Percentiles rank a stretch among this genome's conserved stretches.
phyloP scores from a whole-genome alignment of 768 basidiomycete species.

The Lyophyllum decastes region DNA sequence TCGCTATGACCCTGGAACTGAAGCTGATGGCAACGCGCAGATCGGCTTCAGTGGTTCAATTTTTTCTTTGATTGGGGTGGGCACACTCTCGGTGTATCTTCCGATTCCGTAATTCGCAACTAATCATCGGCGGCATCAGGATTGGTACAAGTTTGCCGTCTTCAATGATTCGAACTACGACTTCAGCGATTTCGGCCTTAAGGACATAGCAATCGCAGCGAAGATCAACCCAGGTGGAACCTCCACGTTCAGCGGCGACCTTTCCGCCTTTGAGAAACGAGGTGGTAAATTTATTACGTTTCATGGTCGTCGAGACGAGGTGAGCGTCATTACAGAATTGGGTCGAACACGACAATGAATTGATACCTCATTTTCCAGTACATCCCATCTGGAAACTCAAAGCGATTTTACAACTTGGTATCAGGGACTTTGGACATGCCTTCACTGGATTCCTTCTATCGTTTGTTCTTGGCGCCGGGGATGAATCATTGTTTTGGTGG shows the following conservation, averaged over 20 bases:
- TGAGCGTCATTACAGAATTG: not conserved
- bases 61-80: too few species aligned
- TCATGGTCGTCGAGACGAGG: not conserved
- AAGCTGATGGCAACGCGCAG: not conserved
- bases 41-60: not conserved
- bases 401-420: not conserved
- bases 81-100: too few species aligned
- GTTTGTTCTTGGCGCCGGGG: constrained; percentile 1
- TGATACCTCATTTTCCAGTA: not conserved
- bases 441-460: not conserved
- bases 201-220: not conserved
- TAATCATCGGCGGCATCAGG: too few species aligned
- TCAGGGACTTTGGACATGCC: not conserved
- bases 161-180: constrained; percentile 12
- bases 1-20: not conserved
- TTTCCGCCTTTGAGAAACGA: constrained; percentile 8
- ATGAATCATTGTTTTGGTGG: not conserved
- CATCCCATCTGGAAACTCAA: not conserved
- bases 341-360: not conserved
- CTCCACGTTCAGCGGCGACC: constrained; percentile 8
- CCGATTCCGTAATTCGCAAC: too few species aligned
- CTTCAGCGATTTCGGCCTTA: constrained; percentile 5
- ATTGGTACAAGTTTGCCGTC: constrained; percentile 11
- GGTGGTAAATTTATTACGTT: constrained; percentile 15
- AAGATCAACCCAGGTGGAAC: constrained; percentile 3